phyloP scores from a whole-genome alignment of 2,329 filamentous ascomycete genomes.

The Ascomycota sp. region DNA sequence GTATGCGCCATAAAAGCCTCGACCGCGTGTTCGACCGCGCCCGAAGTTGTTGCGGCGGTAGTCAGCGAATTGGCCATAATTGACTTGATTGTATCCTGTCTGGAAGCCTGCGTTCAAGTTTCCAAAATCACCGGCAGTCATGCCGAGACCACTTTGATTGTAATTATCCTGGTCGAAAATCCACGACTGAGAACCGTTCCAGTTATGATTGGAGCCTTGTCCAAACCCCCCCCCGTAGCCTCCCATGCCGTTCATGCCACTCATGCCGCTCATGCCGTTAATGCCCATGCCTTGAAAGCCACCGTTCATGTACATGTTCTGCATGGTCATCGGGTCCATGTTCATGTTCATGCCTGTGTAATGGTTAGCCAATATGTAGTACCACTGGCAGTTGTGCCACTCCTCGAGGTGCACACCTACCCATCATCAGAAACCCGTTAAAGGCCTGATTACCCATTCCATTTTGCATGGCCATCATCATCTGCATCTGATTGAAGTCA shows the following conservation, averaged over 20 bases:
- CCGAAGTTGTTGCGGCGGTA: constrained; percentile 51
- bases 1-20: constrained; percentile 36
- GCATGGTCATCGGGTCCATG: constrained; percentile 64
- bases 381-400: no score
- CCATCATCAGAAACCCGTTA: constrained; percentile 59
- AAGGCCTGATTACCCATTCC: constrained; percentile 37
- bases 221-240: constrained; percentile 43
- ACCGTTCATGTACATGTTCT: constrained; percentile 62
- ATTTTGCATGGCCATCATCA: constrained; percentile 61
- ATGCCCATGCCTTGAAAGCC: constrained; percentile 60
- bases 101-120: constrained; percentile 58
- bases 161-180: constrained; percentile 77
- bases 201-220: constrained; percentile 53
- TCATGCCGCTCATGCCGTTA: no score
- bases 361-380: constrained; percentile 31
- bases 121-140: constrained; percentile 64
- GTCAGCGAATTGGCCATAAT: constrained; percentile 69
- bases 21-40: constrained; percentile 43
- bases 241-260: constrained; percentile 63
- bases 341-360: constrained; percentile 70
- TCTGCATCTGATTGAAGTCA: constrained; percentile 60
- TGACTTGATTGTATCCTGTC: constrained; percentile 66
- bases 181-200: constrained; percentile 66
- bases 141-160: constrained; percentile 69
- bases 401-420: constrained; percentile 21